A percentile compares a stretch with the other conserved stretches of the same genome.
These are phyloP conservation scores for Fraxinus excelsior DNA, from an alignment of 257 asterid species.

Conservation along the genomic window DNA sequence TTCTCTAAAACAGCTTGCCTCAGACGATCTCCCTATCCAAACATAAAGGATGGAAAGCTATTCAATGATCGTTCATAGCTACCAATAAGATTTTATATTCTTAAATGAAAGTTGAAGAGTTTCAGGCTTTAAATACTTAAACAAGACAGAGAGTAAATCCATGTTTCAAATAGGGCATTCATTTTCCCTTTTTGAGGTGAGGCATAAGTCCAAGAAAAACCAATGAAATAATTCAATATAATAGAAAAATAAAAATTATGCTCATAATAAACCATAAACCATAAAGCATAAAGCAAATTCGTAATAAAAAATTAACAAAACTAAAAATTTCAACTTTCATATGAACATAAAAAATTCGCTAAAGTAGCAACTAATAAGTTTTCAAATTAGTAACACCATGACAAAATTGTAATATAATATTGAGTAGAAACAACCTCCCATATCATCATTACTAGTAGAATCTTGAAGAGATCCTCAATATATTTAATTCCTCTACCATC, in stretches of 20 bases:
- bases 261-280: constrained; percentile 1
- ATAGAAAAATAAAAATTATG: not conserved
- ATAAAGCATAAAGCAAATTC: not conserved
- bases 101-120: not conserved
- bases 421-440: not conserved
- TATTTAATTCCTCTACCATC: not conserved
- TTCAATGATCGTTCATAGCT: not conserved
- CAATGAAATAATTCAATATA: not conserved
- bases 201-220: not conserved
- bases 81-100: not conserved
- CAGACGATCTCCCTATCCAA: constrained; percentile 71
- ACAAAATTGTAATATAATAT: not conserved
- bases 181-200: not conserved
- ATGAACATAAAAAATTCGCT: not conserved
- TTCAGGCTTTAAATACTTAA: not conserved
- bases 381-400: not conserved
- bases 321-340: not conserved
- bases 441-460: not conserved
- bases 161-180: not conserved
- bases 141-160: not conserved
- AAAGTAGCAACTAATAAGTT: not conserved
- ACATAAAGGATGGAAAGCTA: constrained; percentile 5
- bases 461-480: not conserved
- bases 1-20: constrained; percentile 78
- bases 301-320: not conserved